Base-by-base conservation (phyloP, 2,329 filamentous ascomycete genomes). In the Teratosphaeria destructans region DNA sequence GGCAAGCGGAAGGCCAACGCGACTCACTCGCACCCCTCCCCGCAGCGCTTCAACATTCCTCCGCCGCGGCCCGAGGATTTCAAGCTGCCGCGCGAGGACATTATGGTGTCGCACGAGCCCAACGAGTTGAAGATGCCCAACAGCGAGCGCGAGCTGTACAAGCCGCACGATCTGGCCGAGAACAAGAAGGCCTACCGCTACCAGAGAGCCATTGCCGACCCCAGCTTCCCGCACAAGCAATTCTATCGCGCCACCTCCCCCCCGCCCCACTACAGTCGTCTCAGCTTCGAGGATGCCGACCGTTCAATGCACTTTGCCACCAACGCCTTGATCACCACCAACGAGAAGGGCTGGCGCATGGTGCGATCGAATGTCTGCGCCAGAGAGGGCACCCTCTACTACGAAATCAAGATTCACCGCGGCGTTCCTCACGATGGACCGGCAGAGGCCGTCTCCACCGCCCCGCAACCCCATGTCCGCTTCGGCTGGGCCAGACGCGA, bases 211-310 rank as follows among this genome's bases (percentile, higher is more conserved):
- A 92, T 96, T 65, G 90, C 91, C 65, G 92, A 96, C 66, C 90
- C 91, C 1, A 80, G 83, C 23, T 96, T 96, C 69, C 86, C 90
- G 6, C 90, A 91, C 63, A 91, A 86, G 64, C 84, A 95, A 68
- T 94, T 89, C 78, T 96, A 95, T 75, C 87, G 92, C 62, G 87
- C 90, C 61, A 94, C 90, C 52, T 94, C 97, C 70, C 84, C 89
- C 5, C 85, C 85, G 61, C 94, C 95, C 0, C 92, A 89, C 68
- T 85, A 86, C 35, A 83, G 94, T 4, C 87, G 91, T 59, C 86
- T 99, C 72, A 95, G 88, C 76, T 95, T 94, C 70, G 93, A 97
- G 72, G 94, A 99, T 74, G 87, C 89, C 37, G 89, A 93, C 37
- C 85, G 86, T 10, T 88, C 89, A 71, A 89, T 96, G 72, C 88